These are phyloP conservation scores for Talaromyces verruculosus DNA, from an alignment of 2,329 filamentous ascomycete genomes.

Conservation along the genomic window DNA sequence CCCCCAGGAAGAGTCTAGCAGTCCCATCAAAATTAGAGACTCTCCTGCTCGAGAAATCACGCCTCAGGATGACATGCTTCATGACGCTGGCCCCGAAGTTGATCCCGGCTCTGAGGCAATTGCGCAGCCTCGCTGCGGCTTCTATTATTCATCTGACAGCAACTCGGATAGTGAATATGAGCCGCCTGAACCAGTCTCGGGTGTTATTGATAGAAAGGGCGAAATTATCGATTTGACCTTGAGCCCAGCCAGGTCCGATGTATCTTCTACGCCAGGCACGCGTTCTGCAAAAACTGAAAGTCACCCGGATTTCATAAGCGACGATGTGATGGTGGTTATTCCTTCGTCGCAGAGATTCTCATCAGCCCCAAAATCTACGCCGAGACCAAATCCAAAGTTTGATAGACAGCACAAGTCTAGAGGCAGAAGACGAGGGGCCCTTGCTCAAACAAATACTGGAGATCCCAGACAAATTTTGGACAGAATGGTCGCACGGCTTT, in stretches of 20 bases:
- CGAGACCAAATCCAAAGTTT: not conserved
- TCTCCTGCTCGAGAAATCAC: not conserved
- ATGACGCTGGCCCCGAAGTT: not conserved
- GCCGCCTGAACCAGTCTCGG: conserved; percentile 3
- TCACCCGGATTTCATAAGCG: not conserved
- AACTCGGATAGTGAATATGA: conserved; percentile 12
- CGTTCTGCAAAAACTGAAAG: conserved; percentile 34
- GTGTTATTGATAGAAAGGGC: conserved; percentile 12
- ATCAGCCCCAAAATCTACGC: not conserved
- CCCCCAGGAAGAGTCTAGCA: not conserved
- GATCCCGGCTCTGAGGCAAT: conserved; percentile 2
- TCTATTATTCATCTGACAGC: conserved; percentile 20
- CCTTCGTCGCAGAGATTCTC: not conserved
- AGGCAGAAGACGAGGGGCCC: not conserved
- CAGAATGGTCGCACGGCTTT: conserved; percentile 11
- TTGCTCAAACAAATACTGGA: not conserved
- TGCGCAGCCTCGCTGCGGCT: conserved; percentile 11
- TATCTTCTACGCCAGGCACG: conserved; percentile 24
- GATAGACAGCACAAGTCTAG: not conserved
- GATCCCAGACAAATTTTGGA: conserved; percentile 12
- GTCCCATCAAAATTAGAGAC: not conserved
- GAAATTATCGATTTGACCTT: conserved; percentile 39
- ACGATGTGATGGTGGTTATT: conserved; percentile 12
- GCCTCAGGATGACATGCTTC: not conserved
- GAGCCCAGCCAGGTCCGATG: conserved; percentile 24